Conservation (phyloP, 495 filamentous ascomycete species). For the Aspergillus egyptiacus region DNA sequence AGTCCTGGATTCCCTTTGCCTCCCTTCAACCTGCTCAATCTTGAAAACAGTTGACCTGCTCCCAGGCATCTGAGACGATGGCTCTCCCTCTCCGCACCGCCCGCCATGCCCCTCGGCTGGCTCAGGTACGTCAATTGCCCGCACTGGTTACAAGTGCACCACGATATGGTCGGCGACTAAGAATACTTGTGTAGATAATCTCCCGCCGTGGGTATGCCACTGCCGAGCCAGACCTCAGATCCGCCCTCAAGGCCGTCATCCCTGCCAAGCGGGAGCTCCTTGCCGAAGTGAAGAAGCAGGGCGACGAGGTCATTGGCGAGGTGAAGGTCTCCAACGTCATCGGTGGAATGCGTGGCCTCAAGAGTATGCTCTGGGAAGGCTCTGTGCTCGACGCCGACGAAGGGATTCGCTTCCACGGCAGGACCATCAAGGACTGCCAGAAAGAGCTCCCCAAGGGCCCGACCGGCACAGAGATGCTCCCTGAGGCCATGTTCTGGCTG, state of each 20-base stretch:
- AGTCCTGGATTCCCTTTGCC: neutral
- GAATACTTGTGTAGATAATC: slow-evolving; percentile 7
- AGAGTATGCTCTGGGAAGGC: slow-evolving; percentile 98
- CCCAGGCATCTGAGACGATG: slow-evolving; percentile 22
- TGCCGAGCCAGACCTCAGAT: slow-evolving; percentile 81
- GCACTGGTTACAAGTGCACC: neutral
- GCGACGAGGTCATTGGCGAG: slow-evolving; percentile 79
- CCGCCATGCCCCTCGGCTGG: slow-evolving; percentile 35
- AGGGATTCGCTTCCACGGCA: slow-evolving; percentile 96
- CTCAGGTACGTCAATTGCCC: slow-evolving; percentile 25
- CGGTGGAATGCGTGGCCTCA: slow-evolving; percentile 95
- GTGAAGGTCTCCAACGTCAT: slow-evolving; percentile 91
- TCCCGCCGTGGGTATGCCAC: slow-evolving; percentile 44
- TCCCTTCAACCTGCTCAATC: slow-evolving; percentile 13
- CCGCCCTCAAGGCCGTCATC: slow-evolving; percentile 72
- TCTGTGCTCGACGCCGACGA: slow-evolving; percentile 95
- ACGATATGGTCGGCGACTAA: neutral
- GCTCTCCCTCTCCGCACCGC: slow-evolving; percentile 35
- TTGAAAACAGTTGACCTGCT: slow-evolving; percentile 9
- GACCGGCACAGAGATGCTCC: slow-evolving; percentile 95
- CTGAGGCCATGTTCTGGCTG: slow-evolving; percentile 99
- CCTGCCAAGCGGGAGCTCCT: slow-evolving; percentile 89
- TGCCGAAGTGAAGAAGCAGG: slow-evolving; percentile 81
- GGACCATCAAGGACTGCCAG: slow-evolving; percentile 97
- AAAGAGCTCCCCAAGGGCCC: slow-evolving; percentile 87